Percentiles rank a stretch among this genome's conserved stretches.
These are phyloP conservation scores for Francoa sonchifolia DNA, from an alignment of 441 rosid species.

Conservation along the genomic window DNA sequence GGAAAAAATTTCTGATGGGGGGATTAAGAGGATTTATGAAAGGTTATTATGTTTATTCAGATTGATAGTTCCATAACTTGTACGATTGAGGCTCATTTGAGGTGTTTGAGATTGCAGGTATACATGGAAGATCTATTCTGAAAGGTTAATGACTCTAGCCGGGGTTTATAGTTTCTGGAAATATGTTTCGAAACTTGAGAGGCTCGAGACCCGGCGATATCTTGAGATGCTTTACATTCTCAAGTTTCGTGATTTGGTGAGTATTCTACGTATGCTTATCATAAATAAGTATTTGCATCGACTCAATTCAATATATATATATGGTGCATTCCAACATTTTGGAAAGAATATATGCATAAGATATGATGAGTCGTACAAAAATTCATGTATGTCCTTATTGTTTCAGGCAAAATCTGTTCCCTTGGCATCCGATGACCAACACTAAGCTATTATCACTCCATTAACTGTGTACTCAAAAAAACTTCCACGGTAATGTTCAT, in stretches of 20 bases:
- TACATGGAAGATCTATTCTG: constrained; percentile 91
- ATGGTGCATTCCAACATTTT: neutral
- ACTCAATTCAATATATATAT: neutral
- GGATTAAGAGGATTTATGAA: constrained; percentile 66
- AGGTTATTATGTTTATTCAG: constrained; percentile 22
- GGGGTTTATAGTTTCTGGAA: constrained; percentile 94
- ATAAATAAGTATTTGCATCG: neutral
- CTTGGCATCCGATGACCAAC: constrained; percentile 40
- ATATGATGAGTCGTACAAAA: neutral
- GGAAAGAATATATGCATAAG: neutral
- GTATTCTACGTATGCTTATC: constrained; percentile 7
- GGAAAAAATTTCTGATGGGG: constrained; percentile 58
- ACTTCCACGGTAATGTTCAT: too few species aligned
- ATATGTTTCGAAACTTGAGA: constrained; percentile 74
- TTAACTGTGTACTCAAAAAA: too few species aligned
- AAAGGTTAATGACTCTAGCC: constrained; percentile 76
- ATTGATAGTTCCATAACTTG: neutral
- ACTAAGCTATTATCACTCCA: too few species aligned
- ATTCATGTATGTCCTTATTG: neutral
- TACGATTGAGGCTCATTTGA: constrained; percentile 5
- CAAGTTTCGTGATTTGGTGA: constrained; percentile 77
- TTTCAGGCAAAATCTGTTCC: constrained; percentile 80
- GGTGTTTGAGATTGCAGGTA: constrained; percentile 30
- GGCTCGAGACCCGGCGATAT: constrained; percentile 69
- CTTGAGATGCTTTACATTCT: constrained; percentile 96